Base-by-base conservation (phyloP, 2,329 filamentous ascomycete genomes). In the Aspergillus awamori region DNA sequence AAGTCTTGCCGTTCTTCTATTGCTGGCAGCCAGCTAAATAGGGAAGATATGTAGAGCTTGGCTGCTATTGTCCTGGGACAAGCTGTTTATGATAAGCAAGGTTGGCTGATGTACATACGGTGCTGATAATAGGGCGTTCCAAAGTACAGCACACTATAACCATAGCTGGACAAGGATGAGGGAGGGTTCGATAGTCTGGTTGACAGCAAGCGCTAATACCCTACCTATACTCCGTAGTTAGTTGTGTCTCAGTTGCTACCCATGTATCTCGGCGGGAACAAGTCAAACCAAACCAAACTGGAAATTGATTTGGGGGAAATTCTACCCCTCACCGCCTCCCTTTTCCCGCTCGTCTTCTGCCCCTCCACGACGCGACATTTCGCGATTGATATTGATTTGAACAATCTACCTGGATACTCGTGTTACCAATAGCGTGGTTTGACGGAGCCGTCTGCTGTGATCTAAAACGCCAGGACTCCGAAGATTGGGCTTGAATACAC, bases 331-430 rank as follows among this genome's bases (percentile, higher is more conserved):
- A 67, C 65, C 65, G 65, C 65, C 62, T 67, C 49, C 60, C 52
- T n/a, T 47, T 53, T 64, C 45, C 53, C 30, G 53, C 54, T 47
- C 52, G 38, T 55, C 52, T 47, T 48, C 60, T 64, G 62, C 65
- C 63, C 65, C 64, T 62, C 64, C 60, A 59, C 57, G 39, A 65
- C 66, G 66, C 64, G 65, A 63, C 58, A 63, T 49, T 58, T 60
- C 63, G 58, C 58, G 53, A 30, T 38, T 41, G 53, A 47, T 22
- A 52, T 58, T 49, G 33, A 57, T 45, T 45, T 33, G 30, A 47
- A 13, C 20, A 24, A 20, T 49, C 26, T 28, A 24, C 13, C 26
- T 39, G 30, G 15, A 22, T 47, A 38, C 36, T 53, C 38, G 36
- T 59, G 53, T 51, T 28, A 22, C 7, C 11, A 15, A 26, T 30